phyloP scores from a whole-genome alignment of 169 alveolate species.

The Plasmodium gaboni region DNA sequence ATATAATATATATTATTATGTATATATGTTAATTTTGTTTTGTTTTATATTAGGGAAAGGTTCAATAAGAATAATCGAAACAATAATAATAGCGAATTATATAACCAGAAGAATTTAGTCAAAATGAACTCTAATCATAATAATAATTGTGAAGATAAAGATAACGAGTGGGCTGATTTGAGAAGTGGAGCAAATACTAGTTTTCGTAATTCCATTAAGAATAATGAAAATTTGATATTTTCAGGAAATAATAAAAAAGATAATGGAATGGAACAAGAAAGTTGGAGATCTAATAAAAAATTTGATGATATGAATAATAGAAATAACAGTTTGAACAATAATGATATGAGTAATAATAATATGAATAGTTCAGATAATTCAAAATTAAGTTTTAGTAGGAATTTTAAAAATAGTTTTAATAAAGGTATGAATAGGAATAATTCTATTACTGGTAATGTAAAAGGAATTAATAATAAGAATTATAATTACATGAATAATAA shows the following conservation, averaged over 20 bases:
- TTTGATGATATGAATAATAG: conserved; percentile 17
- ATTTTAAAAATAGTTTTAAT: conserved; percentile 20
- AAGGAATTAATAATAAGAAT: conserved; percentile 13
- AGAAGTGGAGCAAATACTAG: conserved; percentile 34
- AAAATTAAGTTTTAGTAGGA: conserved; percentile 24
- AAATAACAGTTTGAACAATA: conserved; percentile 16
- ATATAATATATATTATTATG: background rate
- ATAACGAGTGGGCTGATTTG: conserved; percentile 16
- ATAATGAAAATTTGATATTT: conserved; percentile 17
- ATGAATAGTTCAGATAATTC: conserved; percentile 37
- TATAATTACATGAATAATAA: conserved; percentile 2
- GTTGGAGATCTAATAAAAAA: conserved; percentile 40
- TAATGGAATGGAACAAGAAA: conserved; percentile 11
- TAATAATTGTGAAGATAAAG: conserved; percentile 11
- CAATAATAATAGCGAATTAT: background rate
- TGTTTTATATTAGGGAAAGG: background rate
- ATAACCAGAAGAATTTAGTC: conserved; percentile 13
- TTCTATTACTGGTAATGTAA: conserved; percentile 6
- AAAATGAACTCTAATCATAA: conserved; percentile 6
- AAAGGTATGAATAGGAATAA: conserved; percentile 8
- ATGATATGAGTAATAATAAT: conserved; percentile 44
- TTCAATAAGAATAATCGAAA: conserved; percentile 11
- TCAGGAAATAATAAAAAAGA: conserved; percentile 27
- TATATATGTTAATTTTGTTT: background rate
- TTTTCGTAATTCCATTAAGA: conserved; percentile 44